Evolutionary conservation across 495 filamentous ascomycete genomes (phyloP), one percentile per base, ranked within the genome.

Genomic region (Penicillium daleae): DNA sequence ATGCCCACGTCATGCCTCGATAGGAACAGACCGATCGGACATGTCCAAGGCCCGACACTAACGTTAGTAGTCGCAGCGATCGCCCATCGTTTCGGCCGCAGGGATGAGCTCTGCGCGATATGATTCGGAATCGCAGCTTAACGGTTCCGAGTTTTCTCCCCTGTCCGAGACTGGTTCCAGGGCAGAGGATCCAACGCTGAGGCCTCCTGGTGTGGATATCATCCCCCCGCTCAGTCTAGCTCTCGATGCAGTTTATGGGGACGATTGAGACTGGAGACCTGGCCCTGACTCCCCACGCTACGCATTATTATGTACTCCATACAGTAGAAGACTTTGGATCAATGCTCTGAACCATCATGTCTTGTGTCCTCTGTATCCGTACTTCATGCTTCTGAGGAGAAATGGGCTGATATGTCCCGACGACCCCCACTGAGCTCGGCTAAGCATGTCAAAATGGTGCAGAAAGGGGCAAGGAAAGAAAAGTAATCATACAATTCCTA

Each of bases 121-220:
- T 72, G 67, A 67, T 71, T 71, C 67, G 67, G 63, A 67, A 68
- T 69, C 44, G 48, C 33, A 60, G 53, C 37, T 24, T 46, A 33
- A 71, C 68, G 63, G 63, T 59, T 63, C 70, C 70, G 70, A 73
- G 68, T 71, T 73, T 73, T 71, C 65, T 71, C 68, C 65, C 56
- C 65, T 19, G 8, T 62, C 65, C 65, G 64, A 64, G 59, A 66
- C 60, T 59, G 59, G 61, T 62, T 32, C 53, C 46, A 68, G 49
- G 50, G n/a, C 15, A 50, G 48, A 64, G 60, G 31, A 57, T 57
- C 50, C 63, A 60, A 56, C 56, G 48, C 42, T 24, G 42, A 46
- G 19, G 42, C 42, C 42, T 10, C 42, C 35, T 39, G 35, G 35
- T 17, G 40, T 46, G 42, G 42, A 46, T 46, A 46, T 46, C 9